A percentile compares a stretch with the other conserved stretches of the same genome.
Evolutionary conservation across 1,284 basidiomycete species (phyloP).

Genomic region (Fomes fomentarius): DNA sequence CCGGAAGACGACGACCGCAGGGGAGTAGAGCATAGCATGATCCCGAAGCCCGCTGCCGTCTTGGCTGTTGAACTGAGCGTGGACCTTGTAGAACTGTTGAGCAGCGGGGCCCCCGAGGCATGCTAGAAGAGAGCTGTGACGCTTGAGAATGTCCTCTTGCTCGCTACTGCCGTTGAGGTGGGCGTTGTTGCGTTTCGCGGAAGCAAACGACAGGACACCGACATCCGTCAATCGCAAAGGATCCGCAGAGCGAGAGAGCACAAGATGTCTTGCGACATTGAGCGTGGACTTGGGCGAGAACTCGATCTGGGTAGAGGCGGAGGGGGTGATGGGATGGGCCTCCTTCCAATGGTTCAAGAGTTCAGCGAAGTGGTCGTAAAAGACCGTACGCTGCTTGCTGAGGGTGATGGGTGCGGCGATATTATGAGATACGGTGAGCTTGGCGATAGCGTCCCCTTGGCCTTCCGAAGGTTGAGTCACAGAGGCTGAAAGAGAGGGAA

Average conservation of each 20-base stretch:
- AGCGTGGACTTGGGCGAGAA: constrained; percentile 39
- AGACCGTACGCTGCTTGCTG: constrained; percentile 42
- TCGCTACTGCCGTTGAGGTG: constrained; percentile 51
- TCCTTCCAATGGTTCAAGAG: constrained; percentile 39
- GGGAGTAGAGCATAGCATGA: constrained; percentile 54
- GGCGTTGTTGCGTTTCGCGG: constrained; percentile 48
- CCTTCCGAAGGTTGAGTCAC: constrained; percentile 25
- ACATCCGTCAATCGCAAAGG: constrained; percentile 33
- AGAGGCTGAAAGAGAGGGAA: constrained; percentile 27
- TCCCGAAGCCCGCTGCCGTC: constrained; percentile 46
- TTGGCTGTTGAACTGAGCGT: constrained; percentile 36
- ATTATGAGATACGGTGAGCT: constrained; percentile 34
- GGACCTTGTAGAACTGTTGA: constrained; percentile 46
- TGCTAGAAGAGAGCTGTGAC: constrained; percentile 48
- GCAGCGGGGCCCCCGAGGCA: constrained; percentile 43
- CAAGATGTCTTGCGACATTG: constrained; percentile 36
- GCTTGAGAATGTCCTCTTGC: constrained; percentile 49
- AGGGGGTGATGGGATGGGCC: constrained; percentile 13
- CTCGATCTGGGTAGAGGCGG: constrained; percentile 29
- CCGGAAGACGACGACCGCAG: constrained; percentile 51
- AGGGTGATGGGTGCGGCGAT: constrained; percentile 41
- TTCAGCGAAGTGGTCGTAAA: constrained; percentile 43
- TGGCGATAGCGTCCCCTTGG: constrained; percentile 13
- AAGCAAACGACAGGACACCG: constrained; percentile 51
- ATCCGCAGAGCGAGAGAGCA: constrained; percentile 14